Conservation (phyloP, 495 filamentous ascomycete genomes). For the Xylaria bambusicola region DNA sequence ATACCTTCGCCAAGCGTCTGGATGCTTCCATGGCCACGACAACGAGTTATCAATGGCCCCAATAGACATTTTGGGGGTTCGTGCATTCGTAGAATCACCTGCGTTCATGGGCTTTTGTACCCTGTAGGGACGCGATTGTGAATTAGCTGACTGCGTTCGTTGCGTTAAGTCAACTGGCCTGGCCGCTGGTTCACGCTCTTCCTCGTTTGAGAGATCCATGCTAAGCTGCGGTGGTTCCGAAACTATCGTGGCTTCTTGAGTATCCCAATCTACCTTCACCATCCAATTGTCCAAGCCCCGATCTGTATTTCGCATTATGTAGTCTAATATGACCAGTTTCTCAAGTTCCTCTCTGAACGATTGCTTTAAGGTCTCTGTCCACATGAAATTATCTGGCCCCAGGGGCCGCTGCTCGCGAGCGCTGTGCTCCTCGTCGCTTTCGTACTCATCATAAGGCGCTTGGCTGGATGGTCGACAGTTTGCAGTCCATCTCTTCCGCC, state of each 20-base stretch:
- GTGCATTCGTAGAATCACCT: constrained; percentile 50
- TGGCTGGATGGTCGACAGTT: constrained; percentile 74
- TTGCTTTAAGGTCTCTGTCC: constrained; percentile 88
- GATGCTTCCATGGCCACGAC: constrained; percentile 99
- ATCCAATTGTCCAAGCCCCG: constrained; percentile 99
- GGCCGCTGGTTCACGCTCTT: constrained; percentile 57
- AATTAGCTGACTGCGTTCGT: constrained; percentile 43
- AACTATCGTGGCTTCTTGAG: constrained; percentile 78
- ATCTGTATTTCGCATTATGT: constrained; percentile 99
- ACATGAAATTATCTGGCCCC: constrained; percentile 64
- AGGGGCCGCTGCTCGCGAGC: constrained; percentile 34
- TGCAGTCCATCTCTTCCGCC: constrained; percentile 74
- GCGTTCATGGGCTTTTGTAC: constrained; percentile 84
- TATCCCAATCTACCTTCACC: constrained; percentile 90
- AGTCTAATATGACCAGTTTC: constrained; percentile 96
- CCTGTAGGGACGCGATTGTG: constrained; percentile 67
- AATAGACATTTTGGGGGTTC: constrained; percentile 67
- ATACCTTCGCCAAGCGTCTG: constrained; percentile 75
- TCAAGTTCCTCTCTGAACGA: constrained; percentile 93
- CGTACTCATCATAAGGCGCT: constrained; percentile 62
- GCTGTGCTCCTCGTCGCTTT: constrained; percentile 59
- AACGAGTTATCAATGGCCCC: constrained; percentile 97
- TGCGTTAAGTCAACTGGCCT: constrained; percentile 59
- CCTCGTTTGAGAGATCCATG: constrained; percentile 46
- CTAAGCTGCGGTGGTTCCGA: constrained; percentile 77